These are phyloP conservation scores for Neonectria sp. DNA, from an alignment of 2,329 filamentous ascomycete genomes.

Conservation along the genomic window DNA sequence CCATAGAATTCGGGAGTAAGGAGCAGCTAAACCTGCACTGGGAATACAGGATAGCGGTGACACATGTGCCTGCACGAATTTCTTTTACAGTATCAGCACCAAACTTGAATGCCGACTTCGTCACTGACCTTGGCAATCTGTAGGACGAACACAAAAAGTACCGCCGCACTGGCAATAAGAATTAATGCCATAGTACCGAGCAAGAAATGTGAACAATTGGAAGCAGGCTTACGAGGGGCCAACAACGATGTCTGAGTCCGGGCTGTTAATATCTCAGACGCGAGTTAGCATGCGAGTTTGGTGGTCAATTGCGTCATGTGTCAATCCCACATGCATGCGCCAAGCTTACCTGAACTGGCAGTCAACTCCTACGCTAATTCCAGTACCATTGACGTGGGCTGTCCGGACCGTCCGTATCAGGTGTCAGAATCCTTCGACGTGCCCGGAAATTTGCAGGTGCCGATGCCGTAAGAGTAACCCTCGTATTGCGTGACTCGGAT, in stretches of 20 bases:
- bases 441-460: background rate
- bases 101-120: background rate
- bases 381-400: background rate
- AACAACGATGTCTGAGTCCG: background rate
- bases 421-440: background rate
- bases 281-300: background rate
- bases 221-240: background rate
- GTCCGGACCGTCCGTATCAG: background rate
- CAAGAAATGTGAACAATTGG: background rate
- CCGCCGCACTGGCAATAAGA: background rate
- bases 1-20: slow-evolving; percentile 43
- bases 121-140: background rate
- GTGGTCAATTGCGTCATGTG: background rate
- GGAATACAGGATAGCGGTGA: slow-evolving; percentile 40
- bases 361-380: background rate
- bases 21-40: slow-evolving; percentile 36
- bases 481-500: slow-evolving; percentile 10
- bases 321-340: background rate
- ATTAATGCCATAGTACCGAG: background rate
- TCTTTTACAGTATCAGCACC: background rate
- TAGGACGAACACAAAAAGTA: background rate
- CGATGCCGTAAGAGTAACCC: slow-evolving; percentile 13
- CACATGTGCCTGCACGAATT: background rate
- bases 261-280: slow-evolving; percentile 1
- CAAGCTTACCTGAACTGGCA: background rate